Evolutionary conservation across 352 stramenopile species (phyloP).

Genomic region (Aphanomyces stellatus): DNA sequence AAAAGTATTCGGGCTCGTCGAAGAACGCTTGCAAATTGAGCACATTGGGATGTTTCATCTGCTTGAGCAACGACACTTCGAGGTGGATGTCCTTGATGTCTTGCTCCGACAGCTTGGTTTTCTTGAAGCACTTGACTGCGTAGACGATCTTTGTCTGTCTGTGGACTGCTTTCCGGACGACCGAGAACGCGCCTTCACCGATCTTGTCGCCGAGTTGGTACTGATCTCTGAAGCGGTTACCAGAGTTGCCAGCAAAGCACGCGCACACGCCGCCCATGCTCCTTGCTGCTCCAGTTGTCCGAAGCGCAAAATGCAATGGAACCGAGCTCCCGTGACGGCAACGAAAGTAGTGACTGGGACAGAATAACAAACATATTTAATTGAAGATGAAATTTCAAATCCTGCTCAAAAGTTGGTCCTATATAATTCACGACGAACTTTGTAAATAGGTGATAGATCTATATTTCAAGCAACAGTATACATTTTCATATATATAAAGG

Average conservation of each 20-base stretch:
- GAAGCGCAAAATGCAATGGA: background rate
- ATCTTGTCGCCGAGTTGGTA: conserved; percentile 54
- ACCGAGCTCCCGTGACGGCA: background rate
- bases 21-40: conserved; percentile 88
- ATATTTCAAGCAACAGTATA: too few relatives aligned
- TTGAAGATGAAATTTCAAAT: too few relatives aligned
- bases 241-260: background rate
- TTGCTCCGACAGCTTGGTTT: conserved; percentile 36
- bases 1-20: conserved; percentile 89
- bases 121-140: conserved; percentile 59
- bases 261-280: background rate
- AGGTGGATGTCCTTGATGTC: conserved; percentile 55
- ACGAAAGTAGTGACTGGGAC: too few relatives aligned
- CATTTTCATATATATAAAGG: too few relatives aligned
- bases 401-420: too few relatives aligned
- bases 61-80: conserved; percentile 59
- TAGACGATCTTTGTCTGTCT: conserved; percentile 32
- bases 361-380: too few relatives aligned
- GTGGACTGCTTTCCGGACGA: conserved; percentile 44
- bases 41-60: conserved; percentile 85
- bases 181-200: conserved; percentile 48
- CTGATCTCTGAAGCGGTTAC: conserved; percentile 36
- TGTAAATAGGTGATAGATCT: too few relatives aligned
- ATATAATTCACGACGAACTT: too few relatives aligned
- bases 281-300: background rate